Base-by-base conservation (phyloP, 164 flowering plant genomes). In the Stephania yunnanensis region DNA sequence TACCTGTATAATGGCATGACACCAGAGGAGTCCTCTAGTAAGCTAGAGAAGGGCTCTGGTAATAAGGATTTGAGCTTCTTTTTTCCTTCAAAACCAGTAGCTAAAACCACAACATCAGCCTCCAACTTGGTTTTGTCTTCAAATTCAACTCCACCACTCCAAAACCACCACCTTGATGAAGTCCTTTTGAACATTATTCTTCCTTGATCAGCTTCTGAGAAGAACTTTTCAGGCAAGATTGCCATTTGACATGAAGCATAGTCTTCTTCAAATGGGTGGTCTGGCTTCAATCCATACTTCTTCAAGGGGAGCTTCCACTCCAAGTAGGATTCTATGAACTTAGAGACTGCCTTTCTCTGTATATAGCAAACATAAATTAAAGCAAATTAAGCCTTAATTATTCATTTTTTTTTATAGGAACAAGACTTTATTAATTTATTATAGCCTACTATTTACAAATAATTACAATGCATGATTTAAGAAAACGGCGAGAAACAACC, bases 221-320 rank as follows among this genome's bases (percentile, higher is more conserved):
- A 95, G 87, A 95, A 93, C 13, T 86, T 87, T 1, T 91, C 90
- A 0, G 98, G 98, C 87, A 91, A 78, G 80, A 91, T 90, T 5
- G 97, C 97, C 97, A 93, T 93, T 70, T 93, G 98, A 66, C 99
- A 95, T 0, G 97, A 91, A 7, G 95, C 97, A 48, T 89, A 92
- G 81, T 95, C 98, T 75, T 93, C 99, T 74, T 82, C 86, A 76
- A 93, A 93, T 15, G 97, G 90, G 82, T 95, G 99, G 3, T 89
- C 92, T 8, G 99, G 99, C 71, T 82, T 86, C 79, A 93, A 75
- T 7, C 97, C 98, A 78, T 91, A 91, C 82, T 90, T 95, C 48
- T 73, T 76, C 77, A 91, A 66, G 7, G 98, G 98, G 45, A 89
- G 91, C 79, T 88, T 92, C 93, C 92, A 87, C 2, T 71, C 68